A percentile compares a stretch with the other conserved stretches of the same genome.
Conservation (phyloP, 2,329 filamentous ascomycete species). For the Trichoderma aggressivum region DNA sequence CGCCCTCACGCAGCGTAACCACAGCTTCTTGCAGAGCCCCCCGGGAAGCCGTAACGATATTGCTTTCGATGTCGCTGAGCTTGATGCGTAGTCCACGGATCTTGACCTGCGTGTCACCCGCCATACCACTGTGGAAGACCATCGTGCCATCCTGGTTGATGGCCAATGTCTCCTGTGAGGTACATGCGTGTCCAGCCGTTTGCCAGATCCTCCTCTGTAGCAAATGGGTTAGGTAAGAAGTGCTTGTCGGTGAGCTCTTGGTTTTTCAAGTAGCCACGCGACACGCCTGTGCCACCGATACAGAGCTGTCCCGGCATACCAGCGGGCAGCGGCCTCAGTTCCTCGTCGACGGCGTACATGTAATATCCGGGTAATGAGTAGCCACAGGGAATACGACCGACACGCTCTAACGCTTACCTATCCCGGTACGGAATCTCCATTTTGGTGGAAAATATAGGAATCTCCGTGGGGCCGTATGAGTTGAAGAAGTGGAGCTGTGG, state of each 20-base stretch:
- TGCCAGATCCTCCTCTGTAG: background rate
- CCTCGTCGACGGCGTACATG: slow-evolving; percentile 39
- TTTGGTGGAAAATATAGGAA: slow-evolving; percentile 6
- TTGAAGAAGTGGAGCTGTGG: slow-evolving; percentile 21
- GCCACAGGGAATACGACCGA: background rate
- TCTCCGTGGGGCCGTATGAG: slow-evolving; percentile 32
- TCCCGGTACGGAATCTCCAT: slow-evolving; percentile 1
- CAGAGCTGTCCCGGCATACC: slow-evolving; percentile 21
- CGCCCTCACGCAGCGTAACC: too few species aligned
- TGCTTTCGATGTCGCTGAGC: too few species aligned
- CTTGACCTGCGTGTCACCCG: slow-evolving; percentile 42
- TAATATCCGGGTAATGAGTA: slow-evolving; percentile 27
- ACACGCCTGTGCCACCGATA: slow-evolving; percentile 37
- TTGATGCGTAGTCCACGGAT: slow-evolving; percentile 23
- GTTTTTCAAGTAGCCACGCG: slow-evolving; percentile 37
- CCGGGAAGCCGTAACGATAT: too few species aligned
- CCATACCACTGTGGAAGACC: slow-evolving; percentile 33
- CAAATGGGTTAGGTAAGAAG: slow-evolving; percentile 14
- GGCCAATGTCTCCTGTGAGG: slow-evolving; percentile 32
- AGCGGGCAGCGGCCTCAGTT: slow-evolving; percentile 21
- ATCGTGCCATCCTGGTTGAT: slow-evolving; percentile 32
- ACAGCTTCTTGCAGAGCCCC: too few species aligned
- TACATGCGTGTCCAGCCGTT: slow-evolving; percentile 30
- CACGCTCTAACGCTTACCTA: background rate
- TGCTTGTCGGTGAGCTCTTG: slow-evolving; percentile 18